phyloP scores from a whole-genome alignment of 1,284 basidiomycete species.

The Ustilago cynodontis region DNA sequence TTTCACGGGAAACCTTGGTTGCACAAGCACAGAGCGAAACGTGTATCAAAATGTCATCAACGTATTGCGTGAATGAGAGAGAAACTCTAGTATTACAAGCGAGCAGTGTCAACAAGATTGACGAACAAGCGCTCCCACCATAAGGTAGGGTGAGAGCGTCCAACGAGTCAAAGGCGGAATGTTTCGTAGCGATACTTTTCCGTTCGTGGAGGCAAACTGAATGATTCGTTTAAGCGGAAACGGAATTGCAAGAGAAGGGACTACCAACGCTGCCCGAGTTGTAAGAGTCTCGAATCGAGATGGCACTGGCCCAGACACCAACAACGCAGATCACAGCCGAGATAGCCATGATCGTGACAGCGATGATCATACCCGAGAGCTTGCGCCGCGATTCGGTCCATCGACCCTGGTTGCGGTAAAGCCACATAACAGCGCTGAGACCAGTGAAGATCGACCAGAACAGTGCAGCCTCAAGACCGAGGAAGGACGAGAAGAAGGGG shows the following conservation, averaged over 20 bases:
- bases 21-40: background rate
- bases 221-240: background rate
- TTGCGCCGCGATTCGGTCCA: conserved; percentile 45
- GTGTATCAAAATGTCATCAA: background rate
- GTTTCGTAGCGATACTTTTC: background rate
- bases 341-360: conserved; percentile 63
- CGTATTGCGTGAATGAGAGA: background rate
- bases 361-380: conserved; percentile 38
- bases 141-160: background rate
- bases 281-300: conserved; percentile 68
- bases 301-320: conserved; percentile 68
- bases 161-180: background rate
- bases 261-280: conserved; percentile 62
- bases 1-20: background rate
- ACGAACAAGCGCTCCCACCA: background rate
- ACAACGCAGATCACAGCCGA: conserved; percentile 69
- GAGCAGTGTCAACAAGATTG: background rate
- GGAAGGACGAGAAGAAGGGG: conserved; percentile 59
- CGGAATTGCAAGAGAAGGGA: conserved; percentile 68
- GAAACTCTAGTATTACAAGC: conserved; percentile 8
- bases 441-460: conserved; percentile 62
- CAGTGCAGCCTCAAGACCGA: conserved; percentile 57
- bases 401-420: conserved; percentile 59
- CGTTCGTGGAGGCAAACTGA: background rate
- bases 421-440: conserved; percentile 52